Conservation (phyloP, 2,329 filamentous ascomycete species). For the Tetracladium maxilliforme region DNA sequence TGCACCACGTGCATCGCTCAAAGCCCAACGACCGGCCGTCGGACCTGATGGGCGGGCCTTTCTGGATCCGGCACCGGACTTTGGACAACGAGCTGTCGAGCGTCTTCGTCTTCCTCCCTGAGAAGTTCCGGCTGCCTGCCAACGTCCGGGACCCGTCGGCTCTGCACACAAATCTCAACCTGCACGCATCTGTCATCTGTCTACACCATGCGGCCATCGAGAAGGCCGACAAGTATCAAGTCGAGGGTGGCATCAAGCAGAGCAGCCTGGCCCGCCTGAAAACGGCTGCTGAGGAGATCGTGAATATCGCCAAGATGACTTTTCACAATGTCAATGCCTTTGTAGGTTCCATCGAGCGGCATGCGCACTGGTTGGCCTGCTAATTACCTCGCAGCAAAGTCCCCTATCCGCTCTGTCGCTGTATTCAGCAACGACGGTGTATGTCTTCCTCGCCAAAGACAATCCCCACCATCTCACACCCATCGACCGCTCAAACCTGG, state of each 20-base stretch:
- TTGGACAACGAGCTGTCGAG: constrained; percentile 72
- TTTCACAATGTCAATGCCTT: constrained; percentile 52
- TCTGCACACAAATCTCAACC: constrained; percentile 73
- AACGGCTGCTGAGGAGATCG: constrained; percentile 71
- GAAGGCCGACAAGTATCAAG: constrained; percentile 58
- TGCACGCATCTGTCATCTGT: constrained; percentile 79
- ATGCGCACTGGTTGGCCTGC: constrained; percentile 6
- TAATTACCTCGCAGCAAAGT: constrained; percentile 39
- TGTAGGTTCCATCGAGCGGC: constrained; percentile 30
- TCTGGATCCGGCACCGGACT: constrained; percentile 73
- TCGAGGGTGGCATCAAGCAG: constrained; percentile 49
- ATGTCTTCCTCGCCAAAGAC: constrained; percentile 63
- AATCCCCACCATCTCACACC: constrained; percentile 6
- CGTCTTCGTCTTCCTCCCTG: constrained; percentile 65
- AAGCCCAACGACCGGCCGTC: constrained; percentile 56
- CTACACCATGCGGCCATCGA: constrained; percentile 81
- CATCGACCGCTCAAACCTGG: constrained; percentile 33
- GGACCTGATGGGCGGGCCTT: constrained; percentile 60
- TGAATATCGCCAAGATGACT: constrained; percentile 68
- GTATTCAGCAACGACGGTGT: constrained; percentile 75
- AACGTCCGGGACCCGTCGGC: constrained; percentile 57
- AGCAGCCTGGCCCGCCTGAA: constrained; percentile 61
- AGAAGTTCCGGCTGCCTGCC: constrained; percentile 55
- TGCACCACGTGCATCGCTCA: constrained; percentile 65
- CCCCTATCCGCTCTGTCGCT: constrained; percentile 71